Base-by-base conservation (phyloP, 2,329 filamentous ascomycete genomes). In the Coniochaeta sp. region DNA sequence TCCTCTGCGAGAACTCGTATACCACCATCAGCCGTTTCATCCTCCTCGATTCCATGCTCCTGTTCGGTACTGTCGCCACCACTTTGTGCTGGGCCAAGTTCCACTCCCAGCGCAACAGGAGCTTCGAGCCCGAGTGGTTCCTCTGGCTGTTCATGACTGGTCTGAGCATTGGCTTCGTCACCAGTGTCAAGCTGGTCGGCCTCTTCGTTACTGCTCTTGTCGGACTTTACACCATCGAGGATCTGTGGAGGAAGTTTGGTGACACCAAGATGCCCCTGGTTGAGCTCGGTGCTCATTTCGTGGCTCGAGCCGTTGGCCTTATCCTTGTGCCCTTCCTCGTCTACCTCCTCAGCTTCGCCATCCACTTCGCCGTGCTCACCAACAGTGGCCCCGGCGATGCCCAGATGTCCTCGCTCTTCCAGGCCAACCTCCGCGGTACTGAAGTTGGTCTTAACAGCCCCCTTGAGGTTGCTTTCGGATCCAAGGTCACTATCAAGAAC, bases 371-470 rank as follows among this genome's bases (percentile, higher is more conserved):
- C 56, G 89, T 99, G 56, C 81, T 99, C 53, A 89, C 95, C 69
- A 92, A 90, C 72, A 92, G 86, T 61, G 94, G 94, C 18, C 94
- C 95, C 7, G 94, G 94, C 51, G 94, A 99, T 74, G 94, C 94
- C n/a, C 94, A 99, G 72, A 99, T 99, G 94, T 96, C 91, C 74
- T 99, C 94, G 24, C 82, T 99, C 49, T 99, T 99, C 81, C 94
- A 99, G 69, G 94, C 95, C 47, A 99, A 99, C 66, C 79, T 99
- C 32, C 86, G 83, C 62, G 94, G 94, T 24, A 97, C 92, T 9
- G 88, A 95, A 58, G 92, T 99, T 56, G 92, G 92, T 64, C 91
- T 89, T 68, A 87, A 96, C 68, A 96, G 91, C 64, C 94, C 95
- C 20, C 79, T 99, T 14, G 94, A 99, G 66, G 78, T 99, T 58